Conservation (phyloP, 371 early-diverging fungal species). For the Apophysomyces ossiformis region DNA sequence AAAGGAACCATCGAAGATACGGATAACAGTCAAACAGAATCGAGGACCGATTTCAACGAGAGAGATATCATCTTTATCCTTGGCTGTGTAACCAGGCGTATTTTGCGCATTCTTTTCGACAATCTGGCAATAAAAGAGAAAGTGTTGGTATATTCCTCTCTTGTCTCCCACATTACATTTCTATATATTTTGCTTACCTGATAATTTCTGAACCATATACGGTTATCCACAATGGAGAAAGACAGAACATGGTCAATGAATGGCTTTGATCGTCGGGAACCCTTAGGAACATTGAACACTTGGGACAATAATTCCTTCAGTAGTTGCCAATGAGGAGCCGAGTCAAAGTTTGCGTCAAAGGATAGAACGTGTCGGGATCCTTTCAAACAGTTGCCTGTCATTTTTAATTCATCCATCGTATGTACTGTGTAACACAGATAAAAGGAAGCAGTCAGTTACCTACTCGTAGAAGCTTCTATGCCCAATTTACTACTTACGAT, state of each 20-base stretch:
- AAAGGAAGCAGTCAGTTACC: conserved; percentile 1
- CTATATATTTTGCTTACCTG: conserved; percentile 64
- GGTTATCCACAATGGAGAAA: conserved; percentile 88
- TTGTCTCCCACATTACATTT: neutral
- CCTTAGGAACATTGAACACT: conserved; percentile 89
- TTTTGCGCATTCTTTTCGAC: conserved; percentile 59
- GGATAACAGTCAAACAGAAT: conserved; percentile 89
- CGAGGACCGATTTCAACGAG: conserved; percentile 98
- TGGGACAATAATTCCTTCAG: conserved; percentile 92
- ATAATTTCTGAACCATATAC: conserved; percentile 96
- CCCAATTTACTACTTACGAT: conserved; percentile 57
- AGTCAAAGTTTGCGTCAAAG: conserved; percentile 92
- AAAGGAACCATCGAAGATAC: conserved; percentile 95
- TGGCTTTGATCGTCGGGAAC: conserved; percentile 90
- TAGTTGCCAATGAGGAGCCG: conserved; percentile 78
- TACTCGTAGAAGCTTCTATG: neutral
- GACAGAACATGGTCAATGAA: conserved; percentile 94
- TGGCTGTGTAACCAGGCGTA: conserved; percentile 53
- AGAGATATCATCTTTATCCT: conserved; percentile 73
- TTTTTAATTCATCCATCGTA: conserved; percentile 97
- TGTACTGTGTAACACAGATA: conserved; percentile 66
- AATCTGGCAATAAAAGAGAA: conserved; percentile 36
- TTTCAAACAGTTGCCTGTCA: conserved; percentile 98
- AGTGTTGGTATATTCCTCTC: neutral
- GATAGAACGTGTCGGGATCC: conserved; percentile 94